Evolutionary conservation across 2,329 filamentous ascomycete species (phyloP), one percentile per base, ranked within the genome.

Genomic region (Curvularia sp.): DNA sequence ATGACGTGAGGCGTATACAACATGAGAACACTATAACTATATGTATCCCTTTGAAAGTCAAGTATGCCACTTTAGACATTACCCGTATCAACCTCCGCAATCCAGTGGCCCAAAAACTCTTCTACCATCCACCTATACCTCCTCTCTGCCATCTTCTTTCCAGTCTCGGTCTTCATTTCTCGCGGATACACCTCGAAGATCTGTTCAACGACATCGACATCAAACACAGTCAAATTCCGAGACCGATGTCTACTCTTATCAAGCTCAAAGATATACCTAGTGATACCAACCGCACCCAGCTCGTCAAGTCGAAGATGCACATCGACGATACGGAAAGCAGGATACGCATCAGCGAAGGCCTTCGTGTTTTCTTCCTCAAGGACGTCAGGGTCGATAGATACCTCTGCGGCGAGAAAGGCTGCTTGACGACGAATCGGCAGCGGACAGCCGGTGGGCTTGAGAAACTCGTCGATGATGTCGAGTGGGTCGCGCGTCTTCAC

Each of bases 81-180:
- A 13, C 48, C 39, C 5, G 48, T 49, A 12, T 49, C 48, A 2
- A 13, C 10, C 48, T 49, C 33, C 2, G 22, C 13, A 8, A 30
- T 30, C 48, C 22, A 41, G 8, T n/a, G 22, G 15, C 15, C 6
- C 35, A 50, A 6, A 9, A 41, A 50, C 33, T 20, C 24, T 7
- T 38, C 41, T 10, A 18, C 4, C 46, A 46, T 46, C 20, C 51
- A 55, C 44, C 12, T 41, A 4, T 47, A 47, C 18, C 51, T 38
- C 31, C 49, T 7, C 10, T 47, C 31, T 0, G 46, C 55, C 30
- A 55, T 31, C 7, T 46, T 30, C 46, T 9, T 49, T 12, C 30
- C 55, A 31, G 46, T 33, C 22, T 50, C 18, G 5, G 55, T 55
- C 44, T 35, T 41, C 7, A 58, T 35, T 12, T 13, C 5, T 12